Conservation (phyloP, 2,329 filamentous ascomycete species). For the Alternaria conjuncta region DNA sequence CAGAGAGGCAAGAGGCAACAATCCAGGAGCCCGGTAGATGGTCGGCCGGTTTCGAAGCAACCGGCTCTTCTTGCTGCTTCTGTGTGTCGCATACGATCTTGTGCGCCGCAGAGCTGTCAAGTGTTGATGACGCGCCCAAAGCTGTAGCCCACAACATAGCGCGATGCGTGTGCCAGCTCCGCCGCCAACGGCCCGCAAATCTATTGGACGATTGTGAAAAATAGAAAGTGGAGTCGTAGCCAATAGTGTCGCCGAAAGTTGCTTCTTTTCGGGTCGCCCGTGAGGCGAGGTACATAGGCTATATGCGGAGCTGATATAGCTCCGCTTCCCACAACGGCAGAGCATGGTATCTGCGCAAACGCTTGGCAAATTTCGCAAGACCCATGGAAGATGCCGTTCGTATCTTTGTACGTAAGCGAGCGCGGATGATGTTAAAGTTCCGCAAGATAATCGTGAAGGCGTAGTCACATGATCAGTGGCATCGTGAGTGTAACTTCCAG, state of each 20-base stretch:
- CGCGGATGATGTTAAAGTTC: not conserved
- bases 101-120: not conserved
- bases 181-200: not conserved
- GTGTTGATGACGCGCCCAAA: not conserved
- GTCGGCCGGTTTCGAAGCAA: constrained; percentile 3
- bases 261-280: constrained; percentile 9
- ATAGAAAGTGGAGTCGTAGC: constrained; percentile 7
- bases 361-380: not conserved
- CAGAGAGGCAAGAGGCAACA: constrained; percentile 5
- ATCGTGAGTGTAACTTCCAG: not conserved
- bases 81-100: not conserved
- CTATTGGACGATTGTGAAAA: constrained; percentile 12
- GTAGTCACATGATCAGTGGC: not conserved
- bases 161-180: constrained; percentile 2
- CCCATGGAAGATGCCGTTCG: not conserved
- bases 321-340: constrained; percentile 4
- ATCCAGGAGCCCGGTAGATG: constrained; percentile 16
- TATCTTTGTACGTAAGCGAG: not conserved
- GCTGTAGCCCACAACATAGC: not conserved
- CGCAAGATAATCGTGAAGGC: not conserved
- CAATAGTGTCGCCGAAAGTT: constrained; percentile 9
- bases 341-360: not conserved
- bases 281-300: constrained; percentile 19
- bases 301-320: constrained; percentile 23
- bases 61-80: not conserved